phyloP scores from a whole-genome alignment of 495 filamentous ascomycete species.

The Aspergillus homomorphus region DNA sequence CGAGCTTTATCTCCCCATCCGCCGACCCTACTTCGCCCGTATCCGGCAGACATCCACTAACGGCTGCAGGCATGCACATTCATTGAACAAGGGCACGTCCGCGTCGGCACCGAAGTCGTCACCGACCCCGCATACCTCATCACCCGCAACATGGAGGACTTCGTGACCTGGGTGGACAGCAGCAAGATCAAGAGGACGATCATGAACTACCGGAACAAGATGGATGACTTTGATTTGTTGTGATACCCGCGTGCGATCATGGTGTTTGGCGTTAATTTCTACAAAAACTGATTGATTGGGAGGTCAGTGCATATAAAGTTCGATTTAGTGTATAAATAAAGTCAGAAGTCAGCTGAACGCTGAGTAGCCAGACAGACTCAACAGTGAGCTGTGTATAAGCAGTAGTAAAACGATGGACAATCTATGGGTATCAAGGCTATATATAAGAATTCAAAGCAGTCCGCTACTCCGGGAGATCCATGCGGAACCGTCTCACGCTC shows the following conservation, averaged over 20 bases:
- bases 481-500: constrained; percentile 48
- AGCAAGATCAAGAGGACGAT: constrained; percentile 97
- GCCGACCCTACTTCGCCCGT: too few relatives aligned
- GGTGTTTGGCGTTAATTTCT: constrained; percentile 10
- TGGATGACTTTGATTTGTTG: constrained; percentile 95
- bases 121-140: constrained; percentile 65
- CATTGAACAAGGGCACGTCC: constrained; percentile 93
- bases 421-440: constrained; percentile 1
- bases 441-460: too few relatives aligned
- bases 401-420: background rate
- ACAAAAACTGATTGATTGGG: too few relatives aligned
- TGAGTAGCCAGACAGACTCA: too few relatives aligned
- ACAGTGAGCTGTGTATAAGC: constrained; percentile 1
- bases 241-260: constrained; percentile 27
- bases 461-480: constrained; percentile 43
- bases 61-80: constrained; percentile 71
- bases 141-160: constrained; percentile 84
- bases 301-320: too few relatives aligned
- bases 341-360: too few relatives aligned
- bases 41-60: too few relatives aligned
- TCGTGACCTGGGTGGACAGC: constrained; percentile 92
- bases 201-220: constrained; percentile 86
- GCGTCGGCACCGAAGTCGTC: constrained; percentile 87
- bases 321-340: constrained; percentile 7
- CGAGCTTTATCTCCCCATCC: too few relatives aligned